phyloP scores from a whole-genome alignment of 2,329 filamentous ascomycete genomes.

The Alternaria incomplexa region DNA sequence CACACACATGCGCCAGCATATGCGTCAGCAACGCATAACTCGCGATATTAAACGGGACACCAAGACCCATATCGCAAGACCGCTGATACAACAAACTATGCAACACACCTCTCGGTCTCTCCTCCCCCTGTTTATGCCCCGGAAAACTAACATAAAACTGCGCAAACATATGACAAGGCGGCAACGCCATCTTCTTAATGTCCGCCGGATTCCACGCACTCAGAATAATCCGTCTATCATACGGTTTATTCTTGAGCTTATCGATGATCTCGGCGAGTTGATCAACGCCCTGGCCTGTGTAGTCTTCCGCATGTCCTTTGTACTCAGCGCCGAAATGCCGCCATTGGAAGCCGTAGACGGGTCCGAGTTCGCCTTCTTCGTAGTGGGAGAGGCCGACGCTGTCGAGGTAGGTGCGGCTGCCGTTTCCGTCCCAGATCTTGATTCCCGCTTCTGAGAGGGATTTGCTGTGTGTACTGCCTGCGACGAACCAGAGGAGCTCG shows the following conservation, averaged over 20 bases:
- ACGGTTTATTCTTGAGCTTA: constrained; percentile 82
- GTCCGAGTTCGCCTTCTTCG: constrained; percentile 86
- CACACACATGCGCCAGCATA: constrained; percentile 89
- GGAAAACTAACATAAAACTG: constrained; percentile 92
- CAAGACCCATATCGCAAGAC: constrained; percentile 95
- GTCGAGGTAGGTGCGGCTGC: constrained; percentile 88
- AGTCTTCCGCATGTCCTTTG: constrained; percentile 70
- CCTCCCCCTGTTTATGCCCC: constrained; percentile 29
- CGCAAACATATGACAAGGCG: constrained; percentile 97
- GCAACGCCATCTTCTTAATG: constrained; percentile 84
- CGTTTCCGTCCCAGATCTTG: constrained; percentile 99
- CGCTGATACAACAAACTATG: constrained; percentile 93
- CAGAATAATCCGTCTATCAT: constrained; percentile 88
- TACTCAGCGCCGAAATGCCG: constrained; percentile 96
- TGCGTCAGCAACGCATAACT: constrained; percentile 92
- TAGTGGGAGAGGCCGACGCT: constrained; percentile 80
- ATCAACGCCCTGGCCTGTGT: constrained; percentile 87
- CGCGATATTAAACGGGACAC: constrained; percentile 97
- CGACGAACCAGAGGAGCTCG: constrained; percentile 95
- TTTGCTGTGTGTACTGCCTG: constrained; percentile 79
- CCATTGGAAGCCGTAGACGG: constrained; percentile 99
- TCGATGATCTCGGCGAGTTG: constrained; percentile 89
- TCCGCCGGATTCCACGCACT: constrained; percentile 94
- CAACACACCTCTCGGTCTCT: constrained; percentile 67
- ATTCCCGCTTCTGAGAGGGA: constrained; percentile 80